Base-by-base conservation (phyloP, 2,329 filamentous ascomycete species). In the Nannizziopsis barbatae region DNA sequence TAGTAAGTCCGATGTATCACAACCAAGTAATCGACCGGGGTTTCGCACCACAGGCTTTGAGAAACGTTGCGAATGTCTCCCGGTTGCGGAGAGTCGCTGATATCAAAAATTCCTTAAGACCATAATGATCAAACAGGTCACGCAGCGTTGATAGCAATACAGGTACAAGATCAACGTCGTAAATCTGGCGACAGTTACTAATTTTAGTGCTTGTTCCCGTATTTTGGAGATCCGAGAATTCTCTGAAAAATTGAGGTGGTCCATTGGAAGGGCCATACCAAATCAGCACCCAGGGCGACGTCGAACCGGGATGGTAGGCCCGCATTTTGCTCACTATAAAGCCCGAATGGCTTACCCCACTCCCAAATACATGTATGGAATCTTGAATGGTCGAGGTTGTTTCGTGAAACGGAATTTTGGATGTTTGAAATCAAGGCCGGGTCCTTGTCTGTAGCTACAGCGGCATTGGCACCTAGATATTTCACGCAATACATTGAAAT, bases 371-470 rank as follows among this genome's bases (percentile, higher is more conserved):
- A 57, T 11, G 61, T 61, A 31, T 54, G 55, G 2, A 66, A 57
- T 38, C 40, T 50, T 2, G 51, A 51, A 9, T 42, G 47, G 9
- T 58, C 51, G 14, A 62, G 49, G 10, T 55, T 49, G 55, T 71
- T 70, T 33, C 60, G 54, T 10, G 47, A 55, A 42, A 65, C 55
- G 55, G 69, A 70, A 12, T 59, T 57, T 41, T 60, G 57, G 42
- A 71, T 65, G 48, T 62, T 62, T 27, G 64, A 60, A 40, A 71
- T 63, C 27, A 72, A 56, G 27, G 61, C 60, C 1, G 57, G 60
- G 32, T 83, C 79, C 7, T 80, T 78, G 59, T 85, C 81, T 1
- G 80, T 84, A 3, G 74, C 71, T 10, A 78, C 70, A 9, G 83
- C 73, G 27, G 70, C 70, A 22, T 61, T 63, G 3, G 76, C 74